Base-by-base conservation (phyloP, 2,329 filamentous ascomycete genomes). In the Xylaria digitata region DNA sequence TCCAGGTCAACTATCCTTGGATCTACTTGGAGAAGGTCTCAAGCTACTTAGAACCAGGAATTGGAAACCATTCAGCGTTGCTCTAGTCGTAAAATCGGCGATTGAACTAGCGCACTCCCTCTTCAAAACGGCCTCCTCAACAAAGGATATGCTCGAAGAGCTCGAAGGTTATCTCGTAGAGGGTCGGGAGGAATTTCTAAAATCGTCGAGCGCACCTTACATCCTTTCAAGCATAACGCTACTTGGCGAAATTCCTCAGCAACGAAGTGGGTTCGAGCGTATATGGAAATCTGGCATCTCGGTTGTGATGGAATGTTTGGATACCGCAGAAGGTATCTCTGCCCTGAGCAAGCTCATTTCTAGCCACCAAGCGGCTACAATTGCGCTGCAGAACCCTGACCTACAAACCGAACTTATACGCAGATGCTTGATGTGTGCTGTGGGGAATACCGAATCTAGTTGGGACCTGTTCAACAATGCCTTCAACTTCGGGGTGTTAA, bases 191-290 rank as follows among this genome's bases (percentile, higher is more conserved):
- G 79, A 82, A 1, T 80, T 96, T 17, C 79, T 94, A 2, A 79
- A 85, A 1, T 94, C 92, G 0, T 87, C 91, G 0, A 94, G 93
- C 0, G 87, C 88, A 0, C 78, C 85, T 1, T 85, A 90, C 57
- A 78, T 97, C 0, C 81, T 94, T 7, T 86, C 89, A 0, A 87
- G 89, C 11, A 81, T 97, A 0, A 85, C 89, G 54, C 78, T 85
- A 0, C 81, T 89, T 46, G 84, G 85, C 1, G 76, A 81, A 34
- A 80, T 82, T 17, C 78, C 78, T 45, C 80, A 72, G 61, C 81
- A 77, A 63, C 75, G 76, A 0, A 71, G 73, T 0, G 73, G 76
- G 0, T 85, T 84, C 58, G 74, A 77, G 9, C 68, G 70, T 1
- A 77, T 84, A 0, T 88, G 86, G 85, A 78, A 75, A 26, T 71